Percentiles rank a stretch among this genome's conserved stretches.
Evolutionary conservation across 2,329 filamentous ascomycete genomes (phyloP).

Genomic region (Stromatinia cepivora): DNA sequence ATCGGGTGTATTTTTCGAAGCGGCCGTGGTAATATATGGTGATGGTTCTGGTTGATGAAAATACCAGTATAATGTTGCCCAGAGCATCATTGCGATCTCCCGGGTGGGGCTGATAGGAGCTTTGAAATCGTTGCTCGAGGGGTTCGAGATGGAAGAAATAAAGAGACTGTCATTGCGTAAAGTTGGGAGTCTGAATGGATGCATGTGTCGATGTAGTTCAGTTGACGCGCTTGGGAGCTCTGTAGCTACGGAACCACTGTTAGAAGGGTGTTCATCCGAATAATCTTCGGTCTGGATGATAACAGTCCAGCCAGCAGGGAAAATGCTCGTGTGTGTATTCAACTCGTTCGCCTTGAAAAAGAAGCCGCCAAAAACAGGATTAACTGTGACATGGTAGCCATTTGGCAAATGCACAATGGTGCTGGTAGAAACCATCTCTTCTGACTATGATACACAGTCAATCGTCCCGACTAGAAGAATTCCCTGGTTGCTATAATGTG

Average conservation of each 20-base stretch:
- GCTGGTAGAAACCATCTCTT: conserved; percentile 33
- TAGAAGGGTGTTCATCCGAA: conserved; percentile 38
- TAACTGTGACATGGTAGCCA: conserved; percentile 78
- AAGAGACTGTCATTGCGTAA: conserved; percentile 79
- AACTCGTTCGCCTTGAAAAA: conserved; percentile 84
- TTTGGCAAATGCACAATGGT: conserved; percentile 73
- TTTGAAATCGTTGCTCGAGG: conserved; percentile 76
- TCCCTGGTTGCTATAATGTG: background rate
- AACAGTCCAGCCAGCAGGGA: conserved; percentile 87
- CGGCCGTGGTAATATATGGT: conserved; percentile 60
- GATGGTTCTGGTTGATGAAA: conserved; percentile 83
- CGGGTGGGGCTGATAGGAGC: conserved; percentile 77
- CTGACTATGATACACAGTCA: background rate
- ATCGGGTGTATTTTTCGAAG: conserved; percentile 65
- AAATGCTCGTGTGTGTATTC: conserved; percentile 65
- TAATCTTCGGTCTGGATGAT: conserved; percentile 69
- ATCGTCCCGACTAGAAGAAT: background rate
- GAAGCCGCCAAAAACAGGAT: conserved; percentile 86
- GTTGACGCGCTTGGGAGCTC: conserved; percentile 38
- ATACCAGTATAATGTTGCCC: conserved; percentile 95
- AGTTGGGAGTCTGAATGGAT: conserved; percentile 73
- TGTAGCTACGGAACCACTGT: conserved; percentile 33
- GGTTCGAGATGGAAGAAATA: conserved; percentile 88
- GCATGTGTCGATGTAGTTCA: conserved; percentile 48
- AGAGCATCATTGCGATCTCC: conserved; percentile 95